These are phyloP conservation scores for Glycyrrhiza uralensis DNA, from an alignment of 306 rosid species.

Conservation along the genomic window DNA sequence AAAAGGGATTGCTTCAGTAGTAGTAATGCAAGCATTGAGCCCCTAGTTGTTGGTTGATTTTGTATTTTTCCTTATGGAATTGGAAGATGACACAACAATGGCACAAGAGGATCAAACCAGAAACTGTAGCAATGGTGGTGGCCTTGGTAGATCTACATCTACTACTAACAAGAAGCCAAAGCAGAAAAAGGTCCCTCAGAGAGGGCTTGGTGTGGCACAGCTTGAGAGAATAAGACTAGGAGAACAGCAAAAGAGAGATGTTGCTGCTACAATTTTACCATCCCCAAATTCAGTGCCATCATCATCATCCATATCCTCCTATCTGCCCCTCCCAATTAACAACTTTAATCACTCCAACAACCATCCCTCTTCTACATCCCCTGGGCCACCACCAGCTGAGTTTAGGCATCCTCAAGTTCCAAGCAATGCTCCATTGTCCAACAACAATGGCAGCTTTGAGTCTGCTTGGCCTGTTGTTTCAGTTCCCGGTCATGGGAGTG, in stretches of 20 bases:
- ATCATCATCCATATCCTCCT: constrained; percentile 32
- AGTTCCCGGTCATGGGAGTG: constrained; percentile 31
- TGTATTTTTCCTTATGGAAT: too few relatives aligned
- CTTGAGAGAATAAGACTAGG: constrained; percentile 76
- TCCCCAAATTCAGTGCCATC: constrained; percentile 31
- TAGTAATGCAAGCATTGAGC: background rate
- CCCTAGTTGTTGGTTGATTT: background rate
- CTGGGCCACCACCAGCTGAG: constrained; percentile 29
- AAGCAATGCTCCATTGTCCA: constrained; percentile 32
- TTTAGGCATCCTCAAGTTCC: constrained; percentile 32
- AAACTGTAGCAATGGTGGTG: constrained; percentile 22
- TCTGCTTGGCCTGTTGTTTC: constrained; percentile 7
- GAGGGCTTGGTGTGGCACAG: constrained; percentile 94
- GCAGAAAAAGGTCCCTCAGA: constrained; percentile 72
- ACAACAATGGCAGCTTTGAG: constrained; percentile 38
- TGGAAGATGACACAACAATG: constrained; percentile 49
- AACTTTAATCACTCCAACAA: constrained; percentile 36
- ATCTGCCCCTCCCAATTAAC: constrained; percentile 31
- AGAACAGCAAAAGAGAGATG: constrained; percentile 56
- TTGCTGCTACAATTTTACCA: constrained; percentile 18
- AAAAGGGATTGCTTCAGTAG: background rate
- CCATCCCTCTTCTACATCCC: constrained; percentile 32
- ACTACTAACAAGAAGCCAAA: constrained; percentile 56
- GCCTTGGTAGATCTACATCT: constrained; percentile 36
- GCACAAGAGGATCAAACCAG: constrained; percentile 49